Evolutionary conservation across 495 filamentous ascomycete species (phyloP), one percentile per base, ranked within the genome.

Genomic region (Gamarada debralockiae): DNA sequence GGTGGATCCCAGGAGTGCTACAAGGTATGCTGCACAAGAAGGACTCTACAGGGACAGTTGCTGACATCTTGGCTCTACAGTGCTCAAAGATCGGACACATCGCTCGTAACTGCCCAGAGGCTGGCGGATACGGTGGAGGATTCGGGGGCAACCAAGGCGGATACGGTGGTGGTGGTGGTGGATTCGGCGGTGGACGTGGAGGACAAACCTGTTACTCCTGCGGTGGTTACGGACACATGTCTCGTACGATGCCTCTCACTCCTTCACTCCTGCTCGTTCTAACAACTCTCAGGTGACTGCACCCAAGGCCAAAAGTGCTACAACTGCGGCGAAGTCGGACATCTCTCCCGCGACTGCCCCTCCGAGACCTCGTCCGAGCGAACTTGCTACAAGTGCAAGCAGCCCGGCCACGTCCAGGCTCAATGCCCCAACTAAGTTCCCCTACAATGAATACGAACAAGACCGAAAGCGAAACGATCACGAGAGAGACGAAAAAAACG

Each of bases 281-380:
- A 18, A 31, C 23, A 14, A 36, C 12, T 48, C 17, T n/a, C 37
- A 78, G 75, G 77, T 59, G 93, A 97, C 72, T 98, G 93, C 74
- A 96, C 95, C 42, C 93, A 97, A 65, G 93, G 93, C 50, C 91
- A 92, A 77, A 97, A 97, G 79, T 98, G 93, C 84, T 98, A 98
- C 84, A 97, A 97, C 82, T 98, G 93, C 67, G 93, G 93, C 53
- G 88, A 95, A 71, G 84, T 90, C 46, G 93, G 93, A 55, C 93
- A 97, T 72, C 80, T 97, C 60, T 92, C 87, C 54, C 88, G 93
- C 50, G 93, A 98, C 66, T 98, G 93, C 79, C 88, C 90, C 49
- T 87, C 90, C 59, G 92, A 96, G 71, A 83, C 85, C 43, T 79
- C 81, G 54, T 82, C 82, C 65, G 93, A 97, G 79, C 90, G 95